phyloP scores from a whole-genome alignment of 441 rosid species.

The Bruguiera hainesii region DNA sequence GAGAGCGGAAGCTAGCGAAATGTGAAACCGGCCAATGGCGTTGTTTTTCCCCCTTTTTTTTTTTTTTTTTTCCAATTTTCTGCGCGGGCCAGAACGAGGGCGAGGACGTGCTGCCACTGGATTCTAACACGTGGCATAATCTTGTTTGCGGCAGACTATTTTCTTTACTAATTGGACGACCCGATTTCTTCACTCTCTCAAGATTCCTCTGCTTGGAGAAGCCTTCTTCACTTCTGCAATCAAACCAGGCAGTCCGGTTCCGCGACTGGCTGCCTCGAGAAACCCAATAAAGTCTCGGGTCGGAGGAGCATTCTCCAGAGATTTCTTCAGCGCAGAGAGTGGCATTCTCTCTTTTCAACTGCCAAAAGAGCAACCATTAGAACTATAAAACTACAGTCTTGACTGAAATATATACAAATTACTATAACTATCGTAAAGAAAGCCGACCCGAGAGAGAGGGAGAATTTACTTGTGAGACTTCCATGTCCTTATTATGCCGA shows the following conservation, averaged over 20 bases:
- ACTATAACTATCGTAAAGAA: not conserved
- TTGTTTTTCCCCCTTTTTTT: no score
- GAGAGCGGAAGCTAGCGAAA: not conserved
- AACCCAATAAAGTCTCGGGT: conserved; percentile 77
- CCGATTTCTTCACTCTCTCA: conserved; percentile 37
- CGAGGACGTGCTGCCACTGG: no score
- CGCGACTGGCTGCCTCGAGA: conserved; percentile 57
- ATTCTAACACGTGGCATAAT: no score
- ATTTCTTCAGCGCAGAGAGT: conserved; percentile 41
- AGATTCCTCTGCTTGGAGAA: conserved; percentile 91
- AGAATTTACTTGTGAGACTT: conserved; percentile 57
- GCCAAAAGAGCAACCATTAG: not conserved
- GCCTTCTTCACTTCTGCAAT: conserved; percentile 99
- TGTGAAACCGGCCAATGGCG: no score
- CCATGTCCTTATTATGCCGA: conserved; percentile 75
- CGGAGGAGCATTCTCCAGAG: conserved; percentile 60
- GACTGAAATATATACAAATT: not conserved
- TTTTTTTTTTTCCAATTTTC: not conserved
- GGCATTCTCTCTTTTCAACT: conserved; percentile 67
- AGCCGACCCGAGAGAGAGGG: not conserved
- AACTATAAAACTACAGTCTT: not conserved
- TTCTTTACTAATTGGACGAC: no score
- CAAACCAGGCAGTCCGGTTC: conserved; percentile 81
- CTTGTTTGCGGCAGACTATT: no score
- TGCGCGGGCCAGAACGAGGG: not conserved